phyloP scores from a whole-genome alignment of 2,329 filamentous ascomycete genomes.

The Alternaria incomplexa region DNA sequence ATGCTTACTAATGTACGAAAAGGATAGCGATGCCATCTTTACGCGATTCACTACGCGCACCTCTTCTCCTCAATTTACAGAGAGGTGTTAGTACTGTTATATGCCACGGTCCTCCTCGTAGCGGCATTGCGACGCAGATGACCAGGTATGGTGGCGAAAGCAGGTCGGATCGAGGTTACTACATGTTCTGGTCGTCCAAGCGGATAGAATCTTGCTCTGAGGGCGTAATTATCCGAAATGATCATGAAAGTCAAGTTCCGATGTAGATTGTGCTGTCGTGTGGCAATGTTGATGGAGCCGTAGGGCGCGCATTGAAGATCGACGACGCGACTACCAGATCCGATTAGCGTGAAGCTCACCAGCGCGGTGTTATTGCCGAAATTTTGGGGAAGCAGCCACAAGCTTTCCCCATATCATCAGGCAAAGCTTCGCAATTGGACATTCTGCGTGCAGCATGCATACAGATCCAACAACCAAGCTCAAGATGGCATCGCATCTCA shows the following conservation, averaged over 20 bases:
- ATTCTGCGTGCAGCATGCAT: neutral
- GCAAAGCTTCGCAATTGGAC: slow-evolving; percentile 1
- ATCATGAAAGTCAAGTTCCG: neutral
- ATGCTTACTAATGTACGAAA: neutral
- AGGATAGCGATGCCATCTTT: neutral
- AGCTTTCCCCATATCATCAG: neutral
- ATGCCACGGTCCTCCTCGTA: neutral
- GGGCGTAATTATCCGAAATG: rapidly evolving
- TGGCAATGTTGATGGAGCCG: neutral
- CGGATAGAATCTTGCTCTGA: too few species aligned
- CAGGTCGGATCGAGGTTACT: neutral
- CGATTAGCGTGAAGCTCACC: neutral
- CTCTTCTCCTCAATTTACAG: neutral
- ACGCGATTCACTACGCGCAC: neutral
- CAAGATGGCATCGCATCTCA: neutral
- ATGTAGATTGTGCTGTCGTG: neutral
- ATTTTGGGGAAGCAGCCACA: neutral
- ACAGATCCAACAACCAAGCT: neutral
- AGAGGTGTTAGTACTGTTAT: neutral
- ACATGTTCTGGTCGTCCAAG: neutral
- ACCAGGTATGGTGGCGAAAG: neutral
- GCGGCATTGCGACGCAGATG: neutral
- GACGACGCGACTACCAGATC: neutral
- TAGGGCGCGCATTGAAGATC: neutral
- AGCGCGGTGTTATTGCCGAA: slow-evolving; percentile 11